phyloP scores from a whole-genome alignment of 352 stramenopile genomes.

The Phytophthora aleatoria region DNA sequence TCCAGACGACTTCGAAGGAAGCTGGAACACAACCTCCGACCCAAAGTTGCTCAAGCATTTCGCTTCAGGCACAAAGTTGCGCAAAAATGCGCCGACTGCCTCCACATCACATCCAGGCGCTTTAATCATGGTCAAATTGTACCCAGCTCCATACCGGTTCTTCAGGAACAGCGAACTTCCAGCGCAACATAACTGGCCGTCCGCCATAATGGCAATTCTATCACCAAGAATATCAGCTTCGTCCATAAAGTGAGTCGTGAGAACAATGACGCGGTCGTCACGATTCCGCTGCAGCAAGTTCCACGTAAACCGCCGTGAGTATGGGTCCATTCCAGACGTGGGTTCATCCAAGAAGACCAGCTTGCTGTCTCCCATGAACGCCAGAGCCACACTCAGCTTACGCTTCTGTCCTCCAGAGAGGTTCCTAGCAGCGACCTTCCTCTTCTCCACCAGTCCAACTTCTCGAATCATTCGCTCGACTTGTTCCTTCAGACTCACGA shows the following conservation, averaged over 20 bases:
- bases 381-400: constrained; percentile 95
- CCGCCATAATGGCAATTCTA: constrained; percentile 93
- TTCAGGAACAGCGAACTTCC: constrained; percentile 94
- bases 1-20: constrained; percentile 82
- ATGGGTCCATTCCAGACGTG: constrained; percentile 96
- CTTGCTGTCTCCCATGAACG: constrained; percentile 94
- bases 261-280: constrained; percentile 84
- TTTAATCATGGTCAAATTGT: constrained; percentile 82
- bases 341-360: constrained; percentile 93
- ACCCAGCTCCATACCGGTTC: constrained; percentile 92
- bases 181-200: constrained; percentile 86
- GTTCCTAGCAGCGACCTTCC: constrained; percentile 51
- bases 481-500: constrained; percentile 48
- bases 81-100: constrained; percentile 42
- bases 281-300: constrained; percentile 89
- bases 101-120: constrained; percentile 40
- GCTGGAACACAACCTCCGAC: constrained; percentile 95
- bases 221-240: constrained; percentile 66
- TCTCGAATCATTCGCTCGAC: constrained; percentile 64
- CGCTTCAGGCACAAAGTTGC: constrained; percentile 64
- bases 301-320: constrained; percentile 94
- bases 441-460: constrained; percentile 92
- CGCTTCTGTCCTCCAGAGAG: constrained; percentile 95
- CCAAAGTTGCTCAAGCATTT: constrained; percentile 92
- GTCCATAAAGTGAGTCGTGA: constrained; percentile 91